A percentile compares a stretch with the other conserved stretches of the same genome.
phyloP scores from a whole-genome alignment of 768 basidiomycete species.

The Butyriboletus loyo region DNA sequence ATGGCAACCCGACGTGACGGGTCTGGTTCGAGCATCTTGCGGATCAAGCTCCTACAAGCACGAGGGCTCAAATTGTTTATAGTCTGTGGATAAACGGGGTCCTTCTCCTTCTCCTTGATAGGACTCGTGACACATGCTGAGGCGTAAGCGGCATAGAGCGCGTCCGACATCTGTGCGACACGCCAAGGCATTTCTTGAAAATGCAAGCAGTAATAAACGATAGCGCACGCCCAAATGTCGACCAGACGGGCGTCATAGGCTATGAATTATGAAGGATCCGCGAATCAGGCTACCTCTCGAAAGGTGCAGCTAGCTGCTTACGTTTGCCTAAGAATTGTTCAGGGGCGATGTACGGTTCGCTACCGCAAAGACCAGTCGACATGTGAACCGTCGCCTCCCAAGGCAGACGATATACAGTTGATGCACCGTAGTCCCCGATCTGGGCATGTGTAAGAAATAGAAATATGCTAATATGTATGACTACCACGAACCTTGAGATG shows the following conservation, averaged over 20 bases:
- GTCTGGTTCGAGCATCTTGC: constrained; percentile 95
- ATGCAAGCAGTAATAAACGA: constrained; percentile 98
- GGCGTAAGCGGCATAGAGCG: constrained; percentile 76
- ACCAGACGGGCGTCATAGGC: constrained; percentile 97
- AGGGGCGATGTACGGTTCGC: constrained; percentile 98
- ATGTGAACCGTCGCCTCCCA: constrained; percentile 98
- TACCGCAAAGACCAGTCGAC: constrained; percentile 95
- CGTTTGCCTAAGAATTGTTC: constrained; percentile 97
- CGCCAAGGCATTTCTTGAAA: constrained; percentile 99
- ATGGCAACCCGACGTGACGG: constrained; percentile 72
- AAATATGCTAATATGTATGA: background rate
- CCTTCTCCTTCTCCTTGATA: constrained; percentile 32
- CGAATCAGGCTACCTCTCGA: constrained; percentile 38
- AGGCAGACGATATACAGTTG: constrained; percentile 97
- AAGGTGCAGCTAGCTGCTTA: constrained; percentile 49
- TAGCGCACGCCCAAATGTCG: constrained; percentile 95
- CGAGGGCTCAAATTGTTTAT: constrained; percentile 88
- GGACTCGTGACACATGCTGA: constrained; percentile 32
- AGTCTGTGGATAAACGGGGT: constrained; percentile 50
- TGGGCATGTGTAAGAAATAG: constrained; percentile 34
- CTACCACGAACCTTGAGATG: constrained; percentile 76
- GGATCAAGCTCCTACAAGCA: constrained; percentile 76
- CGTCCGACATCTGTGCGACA: constrained; percentile 80
- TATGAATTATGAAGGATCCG: constrained; percentile 33
- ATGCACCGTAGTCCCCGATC: constrained; percentile 99